phyloP scores from a whole-genome alignment of 2,329 filamentous ascomycete genomes.

The Neonectria faginata region DNA sequence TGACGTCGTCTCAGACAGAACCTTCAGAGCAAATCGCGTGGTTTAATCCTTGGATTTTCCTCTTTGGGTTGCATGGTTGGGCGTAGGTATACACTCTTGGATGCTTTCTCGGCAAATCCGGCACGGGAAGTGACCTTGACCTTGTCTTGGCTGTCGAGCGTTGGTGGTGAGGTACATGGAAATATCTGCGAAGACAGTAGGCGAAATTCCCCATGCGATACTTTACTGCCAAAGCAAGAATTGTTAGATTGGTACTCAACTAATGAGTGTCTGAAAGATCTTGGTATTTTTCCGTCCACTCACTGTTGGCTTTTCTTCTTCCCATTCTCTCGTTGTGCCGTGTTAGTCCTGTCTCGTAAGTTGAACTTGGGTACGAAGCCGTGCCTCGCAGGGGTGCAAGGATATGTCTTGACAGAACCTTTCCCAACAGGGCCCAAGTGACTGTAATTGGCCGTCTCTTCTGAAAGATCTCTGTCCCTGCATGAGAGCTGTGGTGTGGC shows the following conservation, averaged over 20 bases:
- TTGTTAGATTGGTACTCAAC: neutral
- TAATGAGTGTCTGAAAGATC: neutral
- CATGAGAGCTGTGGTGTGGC: neutral
- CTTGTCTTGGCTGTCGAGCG: neutral
- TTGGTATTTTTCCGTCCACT: neutral
- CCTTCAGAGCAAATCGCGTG: slow-evolving; percentile 3
- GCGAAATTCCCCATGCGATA: neutral
- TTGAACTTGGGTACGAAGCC: neutral
- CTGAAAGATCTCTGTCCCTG: neutral
- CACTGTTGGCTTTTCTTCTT: neutral
- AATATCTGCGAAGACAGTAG: neutral
- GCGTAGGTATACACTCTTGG: too few relatives aligned
- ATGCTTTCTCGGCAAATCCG: neutral
- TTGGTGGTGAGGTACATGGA: neutral
- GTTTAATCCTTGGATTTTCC: neutral
- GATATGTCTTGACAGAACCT: neutral
- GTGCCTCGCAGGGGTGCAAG: slow-evolving; percentile 1
- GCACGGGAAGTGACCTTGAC: neutral
- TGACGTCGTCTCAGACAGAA: neutral
- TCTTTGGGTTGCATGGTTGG: neutral
- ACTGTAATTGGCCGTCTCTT: neutral
- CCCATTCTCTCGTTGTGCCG: neutral
- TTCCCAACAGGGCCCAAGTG: neutral
- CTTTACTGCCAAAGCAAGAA: neutral
- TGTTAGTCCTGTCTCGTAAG: neutral